These are phyloP conservation scores for Hagleromyces aurorensis DNA, from an alignment of 805 yeast genomes.

Conservation along the genomic window DNA sequence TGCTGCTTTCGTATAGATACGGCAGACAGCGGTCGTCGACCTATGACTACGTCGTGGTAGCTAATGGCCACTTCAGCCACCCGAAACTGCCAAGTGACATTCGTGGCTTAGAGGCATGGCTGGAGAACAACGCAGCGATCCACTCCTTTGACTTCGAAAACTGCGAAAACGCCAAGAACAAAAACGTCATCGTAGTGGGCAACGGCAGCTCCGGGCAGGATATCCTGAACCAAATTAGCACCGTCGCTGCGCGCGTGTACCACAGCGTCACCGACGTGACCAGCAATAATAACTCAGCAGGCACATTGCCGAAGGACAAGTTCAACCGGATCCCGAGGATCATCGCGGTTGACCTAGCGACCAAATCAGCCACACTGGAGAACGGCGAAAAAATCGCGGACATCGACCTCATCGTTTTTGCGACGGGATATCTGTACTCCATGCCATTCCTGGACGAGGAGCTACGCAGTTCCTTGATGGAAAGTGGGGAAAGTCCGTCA, in stretches of 20 bases:
- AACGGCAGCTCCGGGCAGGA: slow-evolving; percentile 39
- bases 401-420: slow-evolving; percentile 37
- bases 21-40: slow-evolving; percentile 22
- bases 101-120: slow-evolving; percentile 34
- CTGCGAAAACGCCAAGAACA: slow-evolving; percentile 28
- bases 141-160: slow-evolving; percentile 36
- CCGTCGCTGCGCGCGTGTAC: slow-evolving; percentile 25
- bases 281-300: slow-evolving; percentile 11
- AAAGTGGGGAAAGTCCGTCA: slow-evolving; percentile 5
- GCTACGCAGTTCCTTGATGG: slow-evolving; percentile 17
- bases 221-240: slow-evolving; percentile 35
- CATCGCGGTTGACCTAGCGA: slow-evolving; percentile 18
- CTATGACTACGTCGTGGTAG: slow-evolving; percentile 36
- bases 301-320: slow-evolving; percentile 3
- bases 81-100: slow-evolving; percentile 34
- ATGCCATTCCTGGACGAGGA: slow-evolving; percentile 35
- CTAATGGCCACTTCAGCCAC: slow-evolving; percentile 38
- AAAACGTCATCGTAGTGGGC: slow-evolving; percentile 34
- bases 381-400: slow-evolving; percentile 27
- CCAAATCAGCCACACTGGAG: slow-evolving; percentile 24
- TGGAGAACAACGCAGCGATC: slow-evolving; percentile 24
- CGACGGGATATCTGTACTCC: slow-evolving; percentile 46
- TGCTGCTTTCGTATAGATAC: slow-evolving; percentile 4
- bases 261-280: slow-evolving; percentile 58
- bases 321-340: slow-evolving; percentile 26